Evolutionary conservation across 495 filamentous ascomycete species (phyloP), one percentile per base, ranked within the genome.

Genomic region (Lindgomyces ingoldianus): DNA sequence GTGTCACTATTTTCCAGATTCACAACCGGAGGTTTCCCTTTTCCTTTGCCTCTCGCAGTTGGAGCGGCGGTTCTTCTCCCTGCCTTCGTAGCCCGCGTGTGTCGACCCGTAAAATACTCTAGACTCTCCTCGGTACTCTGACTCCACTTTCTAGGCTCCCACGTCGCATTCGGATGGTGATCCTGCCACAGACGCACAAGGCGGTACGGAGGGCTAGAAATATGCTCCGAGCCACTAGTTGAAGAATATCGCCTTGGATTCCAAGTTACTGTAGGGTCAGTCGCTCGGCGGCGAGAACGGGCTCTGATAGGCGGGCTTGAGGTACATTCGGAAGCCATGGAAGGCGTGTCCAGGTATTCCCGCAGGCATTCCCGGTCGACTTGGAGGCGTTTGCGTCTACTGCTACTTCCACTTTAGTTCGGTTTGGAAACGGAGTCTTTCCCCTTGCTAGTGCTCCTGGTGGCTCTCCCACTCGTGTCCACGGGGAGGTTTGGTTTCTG

Each of bases 181-280:
- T 3, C 12, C 12, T 19, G 3, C n/a, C 50, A 62, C 4, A 18
- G 2, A 1, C 11, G 3, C 8, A 62, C 41, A 11, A 21, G 47
- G 41, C 29, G 48, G 18, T 52, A 46, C 19, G 39, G n/a, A 4
- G 58, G 58, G 41, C 58, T 62, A 4, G 46, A 16, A 22, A 62
- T 53, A 46, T 62, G 58, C 16, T 52, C 49, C 48, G 45, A 48
- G 16, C 9, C 48, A 26, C 48, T 52, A 22, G 48, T 26, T 16
- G 48, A 24, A 26, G 48, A 52, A 52, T 26, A 22, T 52, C 48
- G 11, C 22, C 48, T 10, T 12, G 48, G 48, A 22, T 4, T 22
- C 48, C 48, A 52, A 29, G 48, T n/a, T n/a, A n/a, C 4, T 10
- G 48, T 22, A 9, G 22, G 22, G 26, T 52, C 48, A 18, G 11